A percentile compares a stretch with the other conserved stretches of the same genome.
These are phyloP conservation scores for Cystofilobasidium ferigula DNA, from an alignment of 768 basidiomycete genomes.

Conservation along the genomic window DNA sequence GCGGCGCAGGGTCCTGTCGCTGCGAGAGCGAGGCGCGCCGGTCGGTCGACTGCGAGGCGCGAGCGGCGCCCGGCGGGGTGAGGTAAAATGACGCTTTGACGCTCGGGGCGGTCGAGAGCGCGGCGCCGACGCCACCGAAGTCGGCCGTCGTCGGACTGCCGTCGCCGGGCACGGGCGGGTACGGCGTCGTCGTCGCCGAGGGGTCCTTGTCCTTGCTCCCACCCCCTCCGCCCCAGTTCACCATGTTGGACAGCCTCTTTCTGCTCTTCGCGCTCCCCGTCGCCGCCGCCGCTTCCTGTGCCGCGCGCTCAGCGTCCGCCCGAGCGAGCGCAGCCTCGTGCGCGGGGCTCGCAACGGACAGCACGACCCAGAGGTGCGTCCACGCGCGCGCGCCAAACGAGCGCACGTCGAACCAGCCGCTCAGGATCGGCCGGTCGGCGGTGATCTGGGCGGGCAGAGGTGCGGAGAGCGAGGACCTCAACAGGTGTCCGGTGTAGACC, in stretches of 20 bases:
- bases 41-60: neutral
- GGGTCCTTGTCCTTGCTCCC: neutral
- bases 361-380: constrained; percentile 25
- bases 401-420: constrained; percentile 26
- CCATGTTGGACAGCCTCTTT: neutral
- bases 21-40: neutral
- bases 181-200: neutral
- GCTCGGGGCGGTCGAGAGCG: neutral
- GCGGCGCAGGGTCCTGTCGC: neutral
- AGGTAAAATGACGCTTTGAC: constrained; percentile 1
- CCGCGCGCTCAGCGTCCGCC: neutral
- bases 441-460: neutral
- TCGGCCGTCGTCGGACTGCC: neutral
- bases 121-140: neutral
- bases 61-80: neutral
- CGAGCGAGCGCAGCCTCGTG: constrained; percentile 2
- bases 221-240: neutral
- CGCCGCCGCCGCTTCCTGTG: neutral
- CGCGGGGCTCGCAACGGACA: constrained; percentile 2
- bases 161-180: neutral
- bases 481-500: constrained; percentile 87
- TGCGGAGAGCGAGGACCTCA: constrained; percentile 3
- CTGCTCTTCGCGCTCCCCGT: neutral
- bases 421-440: neutral
- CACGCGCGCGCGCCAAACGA: constrained; percentile 16